A percentile compares a stretch with the other conserved stretches of the same genome.
These are phyloP conservation scores for Coniferiporia weirii DNA, from an alignment of 1,284 basidiomycete species.

Conservation along the genomic window DNA sequence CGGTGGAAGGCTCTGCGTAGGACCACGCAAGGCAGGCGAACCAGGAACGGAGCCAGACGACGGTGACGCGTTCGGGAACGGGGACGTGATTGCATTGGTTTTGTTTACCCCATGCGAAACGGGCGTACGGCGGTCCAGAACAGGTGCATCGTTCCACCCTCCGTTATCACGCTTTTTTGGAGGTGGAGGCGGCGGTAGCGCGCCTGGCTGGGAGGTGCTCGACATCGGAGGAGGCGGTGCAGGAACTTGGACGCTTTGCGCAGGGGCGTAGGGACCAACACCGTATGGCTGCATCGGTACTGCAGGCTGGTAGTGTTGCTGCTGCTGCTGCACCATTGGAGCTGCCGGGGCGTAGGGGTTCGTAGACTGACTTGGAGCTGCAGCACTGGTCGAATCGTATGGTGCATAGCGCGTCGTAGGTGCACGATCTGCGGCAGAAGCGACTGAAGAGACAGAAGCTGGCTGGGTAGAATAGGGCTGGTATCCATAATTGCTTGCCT, in stretches of 20 bases:
- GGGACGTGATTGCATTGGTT: constrained; percentile 74
- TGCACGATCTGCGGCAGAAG: constrained; percentile 1
- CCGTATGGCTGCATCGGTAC: constrained; percentile 23
- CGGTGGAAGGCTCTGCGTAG: constrained; percentile 28
- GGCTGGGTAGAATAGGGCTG: constrained; percentile 14
- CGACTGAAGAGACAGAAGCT: neutral
- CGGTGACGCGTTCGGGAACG: constrained; percentile 75
- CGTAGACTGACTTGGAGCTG: constrained; percentile 11
- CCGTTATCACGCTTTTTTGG: constrained; percentile 61
- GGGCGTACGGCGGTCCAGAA: constrained; percentile 48
- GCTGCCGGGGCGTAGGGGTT: constrained; percentile 19
- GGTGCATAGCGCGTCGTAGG: constrained; percentile 7
- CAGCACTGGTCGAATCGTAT: constrained; percentile 12
- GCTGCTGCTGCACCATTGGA: constrained; percentile 12
- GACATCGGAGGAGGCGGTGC: constrained; percentile 26
- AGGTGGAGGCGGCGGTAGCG: constrained; percentile 32
- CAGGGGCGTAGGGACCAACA: constrained; percentile 21
- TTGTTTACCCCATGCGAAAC: constrained; percentile 46
- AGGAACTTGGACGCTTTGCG: constrained; percentile 23
- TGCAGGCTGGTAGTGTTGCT: constrained; percentile 25
- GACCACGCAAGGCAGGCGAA: constrained; percentile 23
- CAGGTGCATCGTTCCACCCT: constrained; percentile 91
- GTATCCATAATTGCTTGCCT: constrained; percentile 9
- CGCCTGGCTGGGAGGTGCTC: constrained; percentile 20
- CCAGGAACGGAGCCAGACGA: constrained; percentile 37